Conservation (phyloP, 768 basidiomycete species). For the Suillus placidus region DNA sequence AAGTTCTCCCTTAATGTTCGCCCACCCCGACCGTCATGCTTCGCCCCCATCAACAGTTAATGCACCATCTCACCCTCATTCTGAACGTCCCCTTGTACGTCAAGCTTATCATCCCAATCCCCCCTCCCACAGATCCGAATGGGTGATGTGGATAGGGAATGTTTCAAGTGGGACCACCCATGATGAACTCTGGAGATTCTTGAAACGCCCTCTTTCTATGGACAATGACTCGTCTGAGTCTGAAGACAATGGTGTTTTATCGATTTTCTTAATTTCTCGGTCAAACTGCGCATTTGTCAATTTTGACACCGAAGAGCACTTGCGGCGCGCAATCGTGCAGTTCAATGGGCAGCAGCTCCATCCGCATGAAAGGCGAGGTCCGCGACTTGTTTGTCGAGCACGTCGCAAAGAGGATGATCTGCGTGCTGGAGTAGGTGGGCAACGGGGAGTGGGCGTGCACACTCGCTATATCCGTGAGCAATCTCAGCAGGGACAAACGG, state of each 20-base stretch:
- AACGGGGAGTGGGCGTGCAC: conserved; percentile 86
- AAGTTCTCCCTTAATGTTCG: conserved; percentile 7
- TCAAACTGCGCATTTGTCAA: conserved; percentile 96
- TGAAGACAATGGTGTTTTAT: conserved; percentile 60
- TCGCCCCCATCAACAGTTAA: conserved; percentile 11
- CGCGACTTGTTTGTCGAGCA: conserved; percentile 80
- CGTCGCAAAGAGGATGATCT: conserved; percentile 83
- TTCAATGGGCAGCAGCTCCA: conserved; percentile 78
- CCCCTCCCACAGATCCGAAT: conserved; percentile 77
- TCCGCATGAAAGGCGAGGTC: conserved; percentile 70
- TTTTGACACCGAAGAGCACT: conserved; percentile 62
- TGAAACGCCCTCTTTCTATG: conserved; percentile 45
- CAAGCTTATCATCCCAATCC: conserved; percentile 71
- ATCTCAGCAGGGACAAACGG: conserved; percentile 39
- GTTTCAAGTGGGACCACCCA: conserved; percentile 82
- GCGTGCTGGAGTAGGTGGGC: conserved; percentile 88
- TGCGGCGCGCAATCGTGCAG: conserved; percentile 65
- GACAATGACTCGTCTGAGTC: neutral
- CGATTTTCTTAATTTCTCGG: conserved; percentile 92
- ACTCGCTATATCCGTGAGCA: conserved; percentile 75
- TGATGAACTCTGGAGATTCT: conserved; percentile 86
- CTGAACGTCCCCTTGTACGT: conserved; percentile 42
- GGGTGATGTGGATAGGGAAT: conserved; percentile 98
- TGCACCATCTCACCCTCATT: conserved; percentile 9
- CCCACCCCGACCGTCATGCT: neutral